Conservation (phyloP, 2,329 filamentous ascomycete species). For the Onygenales sp. region DNA sequence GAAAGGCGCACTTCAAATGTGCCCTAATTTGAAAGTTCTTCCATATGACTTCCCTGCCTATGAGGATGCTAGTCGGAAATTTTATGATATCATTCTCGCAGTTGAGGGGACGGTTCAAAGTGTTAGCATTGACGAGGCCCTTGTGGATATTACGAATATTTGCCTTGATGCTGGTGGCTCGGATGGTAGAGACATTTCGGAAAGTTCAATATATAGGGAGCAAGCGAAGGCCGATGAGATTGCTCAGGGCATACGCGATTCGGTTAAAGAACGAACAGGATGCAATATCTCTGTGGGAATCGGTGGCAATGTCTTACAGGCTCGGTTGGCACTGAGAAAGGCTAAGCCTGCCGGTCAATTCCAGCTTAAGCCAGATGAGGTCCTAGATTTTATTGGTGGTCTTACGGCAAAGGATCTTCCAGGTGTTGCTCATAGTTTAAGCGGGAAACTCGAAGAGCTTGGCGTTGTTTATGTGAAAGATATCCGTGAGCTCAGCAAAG, state of each 20-base stretch:
- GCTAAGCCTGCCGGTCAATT: slow-evolving; percentile 92
- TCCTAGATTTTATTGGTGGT: slow-evolving; percentile 65
- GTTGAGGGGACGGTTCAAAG: slow-evolving; percentile 82
- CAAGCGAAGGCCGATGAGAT: slow-evolving; percentile 69
- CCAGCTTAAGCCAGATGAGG: slow-evolving; percentile 72
- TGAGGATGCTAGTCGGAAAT: slow-evolving; percentile 77
- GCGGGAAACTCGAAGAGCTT: slow-evolving; percentile 78
- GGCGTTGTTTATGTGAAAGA: slow-evolving; percentile 76
- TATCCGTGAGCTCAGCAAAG: slow-evolving; percentile 65
- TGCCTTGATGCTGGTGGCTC: slow-evolving; percentile 59
- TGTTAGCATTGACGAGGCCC: slow-evolving; percentile 90
- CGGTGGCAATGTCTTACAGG: slow-evolving; percentile 79
- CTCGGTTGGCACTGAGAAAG: slow-evolving; percentile 80
- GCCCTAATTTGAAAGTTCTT: slow-evolving; percentile 77
- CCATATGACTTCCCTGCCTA: slow-evolving; percentile 94
- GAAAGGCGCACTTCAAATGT: slow-evolving; percentile 75
- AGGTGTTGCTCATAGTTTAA: slow-evolving; percentile 84
- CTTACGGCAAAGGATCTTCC: slow-evolving; percentile 74
- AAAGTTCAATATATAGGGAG: slow-evolving; percentile 65
- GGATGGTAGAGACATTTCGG: slow-evolving; percentile 53
- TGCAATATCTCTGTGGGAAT: slow-evolving; percentile 91
- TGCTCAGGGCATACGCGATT: slow-evolving; percentile 55
- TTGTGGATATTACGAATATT: slow-evolving; percentile 69
- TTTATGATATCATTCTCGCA: slow-evolving; percentile 75
- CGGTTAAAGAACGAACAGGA: slow-evolving; percentile 63